phyloP scores from a whole-genome alignment of 1,284 basidiomycete genomes.

The Cryptococcus sp. region DNA sequence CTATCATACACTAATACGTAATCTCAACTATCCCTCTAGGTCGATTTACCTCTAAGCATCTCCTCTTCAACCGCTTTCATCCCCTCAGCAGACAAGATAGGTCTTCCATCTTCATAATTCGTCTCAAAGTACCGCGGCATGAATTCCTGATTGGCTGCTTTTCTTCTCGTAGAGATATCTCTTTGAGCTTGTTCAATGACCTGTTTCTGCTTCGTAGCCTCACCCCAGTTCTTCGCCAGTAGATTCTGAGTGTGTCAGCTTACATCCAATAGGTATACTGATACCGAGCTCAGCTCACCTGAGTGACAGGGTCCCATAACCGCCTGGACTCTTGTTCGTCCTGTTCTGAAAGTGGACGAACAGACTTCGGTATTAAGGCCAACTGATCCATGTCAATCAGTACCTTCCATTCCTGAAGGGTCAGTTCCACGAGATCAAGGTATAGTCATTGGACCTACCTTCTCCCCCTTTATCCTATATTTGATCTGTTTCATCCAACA shows the following conservation, averaged over 20 bases:
- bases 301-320: slow-evolving; percentile 84
- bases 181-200: slow-evolving; percentile 82
- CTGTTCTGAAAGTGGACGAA: slow-evolving; percentile 77
- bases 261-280: no score
- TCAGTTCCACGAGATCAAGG: slow-evolving; percentile 27
- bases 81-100: slow-evolving; percentile 67
- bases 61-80: slow-evolving; percentile 66
- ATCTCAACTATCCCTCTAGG: background rate
- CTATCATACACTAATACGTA: background rate
- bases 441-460: slow-evolving; percentile 48
- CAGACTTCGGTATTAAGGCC: slow-evolving; percentile 72
- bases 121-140: slow-evolving; percentile 73
- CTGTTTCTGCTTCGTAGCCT: slow-evolving; percentile 83
- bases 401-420: slow-evolving; percentile 58
- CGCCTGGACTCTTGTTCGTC: slow-evolving; percentile 74
- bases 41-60: slow-evolving; percentile 37
- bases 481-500: slow-evolving; percentile 79
- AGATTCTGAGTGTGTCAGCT: background rate
- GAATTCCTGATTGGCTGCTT: slow-evolving; percentile 71
- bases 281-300: slow-evolving; percentile 10
- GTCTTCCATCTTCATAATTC: slow-evolving; percentile 67
- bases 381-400: slow-evolving; percentile 75
- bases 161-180: slow-evolving; percentile 76
- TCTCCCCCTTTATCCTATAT: slow-evolving; percentile 67
- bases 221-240: slow-evolving; percentile 72